Conservation (phyloP, 2,329 filamentous ascomycete species). For the Onygenales sp. region DNA sequence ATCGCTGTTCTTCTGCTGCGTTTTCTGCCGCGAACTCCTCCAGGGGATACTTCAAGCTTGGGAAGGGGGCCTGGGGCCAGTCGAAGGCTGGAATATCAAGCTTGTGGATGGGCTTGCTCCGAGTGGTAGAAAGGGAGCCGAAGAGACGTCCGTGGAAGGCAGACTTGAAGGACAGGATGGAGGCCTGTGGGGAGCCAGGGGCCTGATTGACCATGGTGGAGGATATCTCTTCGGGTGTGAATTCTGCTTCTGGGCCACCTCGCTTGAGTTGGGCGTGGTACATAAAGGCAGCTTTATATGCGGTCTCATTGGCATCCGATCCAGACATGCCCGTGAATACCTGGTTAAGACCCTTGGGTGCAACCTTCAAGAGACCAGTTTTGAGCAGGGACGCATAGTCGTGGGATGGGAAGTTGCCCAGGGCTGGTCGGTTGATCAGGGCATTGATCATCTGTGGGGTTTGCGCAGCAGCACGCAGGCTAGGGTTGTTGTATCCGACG, state of each 20-base stretch:
- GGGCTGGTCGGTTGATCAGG: constrained; percentile 78
- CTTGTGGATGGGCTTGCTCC: constrained; percentile 91
- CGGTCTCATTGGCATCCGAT: constrained; percentile 87
- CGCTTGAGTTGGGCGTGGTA: constrained; percentile 74
- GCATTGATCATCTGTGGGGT: constrained; percentile 70
- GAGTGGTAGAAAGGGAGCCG: constrained; percentile 76
- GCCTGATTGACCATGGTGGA: constrained; percentile 72
- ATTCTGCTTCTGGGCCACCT: constrained; percentile 66
- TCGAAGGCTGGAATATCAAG: constrained; percentile 90
- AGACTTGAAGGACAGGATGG: constrained; percentile 80
- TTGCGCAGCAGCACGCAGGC: constrained; percentile 58
- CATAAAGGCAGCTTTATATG: constrained; percentile 95
- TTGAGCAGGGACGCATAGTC: constrained; percentile 76
- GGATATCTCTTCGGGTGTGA: constrained; percentile 64
- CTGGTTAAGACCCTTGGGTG: constrained; percentile 73
- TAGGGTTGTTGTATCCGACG: constrained; percentile 84
- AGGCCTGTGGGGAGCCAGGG: constrained; percentile 68
- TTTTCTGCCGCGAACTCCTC: constrained; percentile 73
- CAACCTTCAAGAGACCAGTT: constrained; percentile 69
- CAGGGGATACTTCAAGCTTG: constrained; percentile 74
- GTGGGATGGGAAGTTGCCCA: constrained; percentile 81
- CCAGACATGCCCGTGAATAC: constrained; percentile 86
- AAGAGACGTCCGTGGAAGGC: constrained; percentile 89
- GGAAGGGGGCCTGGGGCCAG: constrained; percentile 88
- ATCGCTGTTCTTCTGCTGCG: constrained; percentile 67